Base-by-base conservation (phyloP, 352 stramenopile species). In the Phytophthora sojae region DNA sequence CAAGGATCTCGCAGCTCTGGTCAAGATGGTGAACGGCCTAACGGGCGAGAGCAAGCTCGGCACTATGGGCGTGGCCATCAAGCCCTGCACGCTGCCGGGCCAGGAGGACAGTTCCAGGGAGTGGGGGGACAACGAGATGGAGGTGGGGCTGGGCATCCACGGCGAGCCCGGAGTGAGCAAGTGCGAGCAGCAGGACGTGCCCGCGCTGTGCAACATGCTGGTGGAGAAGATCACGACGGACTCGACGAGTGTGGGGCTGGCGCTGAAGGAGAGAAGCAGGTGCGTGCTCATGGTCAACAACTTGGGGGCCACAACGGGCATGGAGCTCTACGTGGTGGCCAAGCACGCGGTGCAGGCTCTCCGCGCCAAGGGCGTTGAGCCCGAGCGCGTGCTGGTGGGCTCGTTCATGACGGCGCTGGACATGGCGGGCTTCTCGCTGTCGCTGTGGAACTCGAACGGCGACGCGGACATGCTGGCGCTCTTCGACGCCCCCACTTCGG, bases 401-500 rank as follows among this genome's bases (percentile, higher is more conserved):
- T 85, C 85, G 11, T 99, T 97, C 77, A 99, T 99, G 97, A 99
- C 97, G 6, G 95, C 94, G 32, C 92, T 99, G 58, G 95, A 99
- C 77, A 99, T 99, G 97, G 88, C 91, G 39, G 98, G 98, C 11
- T 96, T 98, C 32, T 98, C 91, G 42, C 75, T 99, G 5, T 92
- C 89, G 23, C 64, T 96, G 9, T 97, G 91, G 89, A 92, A 91
- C 58, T 85, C 98, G 6, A 90, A 88, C 26, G 67, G 82, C 9
- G 80, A 90, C 25, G 69, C 67, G 17, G 73, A 73, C 44, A 71
- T 91, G 58, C 73, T 94, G 4, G 61, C 57, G 30, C 68, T 87
- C 50, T 90, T 95, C 56, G 87, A 95, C 61, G 76, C 73, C 4
- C 61, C 82, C 1, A 92, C 86, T 2, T 88, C 82, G 0, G 87